phyloP scores from a whole-genome alignment of 768 basidiomycete species.

The Pisolithus sp. region DNA sequence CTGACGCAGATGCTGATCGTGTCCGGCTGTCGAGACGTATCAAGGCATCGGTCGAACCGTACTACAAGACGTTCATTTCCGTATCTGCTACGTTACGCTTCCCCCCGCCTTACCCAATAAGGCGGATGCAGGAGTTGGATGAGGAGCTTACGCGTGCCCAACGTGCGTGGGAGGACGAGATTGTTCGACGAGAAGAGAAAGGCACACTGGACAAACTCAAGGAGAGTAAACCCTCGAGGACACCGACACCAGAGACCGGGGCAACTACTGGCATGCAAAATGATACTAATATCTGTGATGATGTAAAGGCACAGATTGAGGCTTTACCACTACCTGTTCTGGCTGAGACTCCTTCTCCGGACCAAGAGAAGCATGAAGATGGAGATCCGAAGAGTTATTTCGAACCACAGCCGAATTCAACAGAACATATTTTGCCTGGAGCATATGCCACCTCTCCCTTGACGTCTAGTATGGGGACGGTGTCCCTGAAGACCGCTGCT shows the following conservation, averaged over 20 bases:
- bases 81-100: conserved; percentile 90
- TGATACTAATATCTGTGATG: conserved; percentile 31
- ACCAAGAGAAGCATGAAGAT: conserved; percentile 18
- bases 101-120: conserved; percentile 84
- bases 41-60: conserved; percentile 76
- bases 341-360: conserved; percentile 34
- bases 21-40: conserved; percentile 69
- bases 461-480: conserved; percentile 32
- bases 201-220: conserved; percentile 18
- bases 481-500: conserved; percentile 47
- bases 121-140: conserved; percentile 85
- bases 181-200: conserved; percentile 69
- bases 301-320: conserved; percentile 67
- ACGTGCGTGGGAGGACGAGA: conserved; percentile 82
- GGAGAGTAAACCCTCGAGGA: conserved; percentile 16
- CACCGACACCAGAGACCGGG: conserved; percentile 26
- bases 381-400: conserved; percentile 40
- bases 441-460: conserved; percentile 27
- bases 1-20: conserved; percentile 68
- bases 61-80: conserved; percentile 82
- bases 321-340: conserved; percentile 33
- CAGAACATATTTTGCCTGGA: conserved; percentile 23
- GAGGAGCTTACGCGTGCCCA: conserved; percentile 64
- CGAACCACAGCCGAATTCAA: conserved; percentile 27
- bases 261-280: neutral